Percentiles rank a stretch among this genome's conserved stretches.
Evolutionary conservation across 202 grass and related monocot genomes (phyloP).

Genomic region (Digitaria exilis): DNA sequence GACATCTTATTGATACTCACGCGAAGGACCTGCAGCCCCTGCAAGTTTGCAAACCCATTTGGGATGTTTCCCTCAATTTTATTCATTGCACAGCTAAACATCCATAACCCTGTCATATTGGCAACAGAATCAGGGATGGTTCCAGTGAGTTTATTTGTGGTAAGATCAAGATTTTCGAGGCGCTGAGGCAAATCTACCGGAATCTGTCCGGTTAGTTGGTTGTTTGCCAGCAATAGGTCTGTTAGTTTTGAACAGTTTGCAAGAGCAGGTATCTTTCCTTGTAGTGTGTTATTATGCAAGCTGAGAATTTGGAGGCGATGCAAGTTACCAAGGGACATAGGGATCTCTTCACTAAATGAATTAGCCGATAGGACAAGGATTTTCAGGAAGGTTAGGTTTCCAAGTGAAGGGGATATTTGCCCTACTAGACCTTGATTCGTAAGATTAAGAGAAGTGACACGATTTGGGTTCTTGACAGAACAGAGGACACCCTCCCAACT

Average conservation of each 20-base stretch:
- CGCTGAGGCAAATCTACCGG: background rate
- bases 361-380: background rate
- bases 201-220: background rate
- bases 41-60: background rate
- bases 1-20: slow-evolving; percentile 2
- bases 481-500: background rate
- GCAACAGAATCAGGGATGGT: slow-evolving; percentile 20
- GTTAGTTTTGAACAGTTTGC: background rate
- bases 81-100: background rate
- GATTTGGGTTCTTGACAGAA: background rate
- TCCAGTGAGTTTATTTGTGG: slow-evolving; percentile 6
- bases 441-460: background rate
- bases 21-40: background rate
- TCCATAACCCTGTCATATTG: background rate
- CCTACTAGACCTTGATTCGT: background rate
- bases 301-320: background rate
- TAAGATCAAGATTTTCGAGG: background rate
- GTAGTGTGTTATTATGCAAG: background rate
- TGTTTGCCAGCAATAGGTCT: background rate
- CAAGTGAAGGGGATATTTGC: background rate
- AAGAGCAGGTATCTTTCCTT: background rate
- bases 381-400: slow-evolving; percentile 14
- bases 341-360: slow-evolving; percentile 6
- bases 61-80: slow-evolving; percentile 34
- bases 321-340: background rate